phyloP scores from a whole-genome alignment of 176 grass and related monocot genomes.

The Musa itinerans region DNA sequence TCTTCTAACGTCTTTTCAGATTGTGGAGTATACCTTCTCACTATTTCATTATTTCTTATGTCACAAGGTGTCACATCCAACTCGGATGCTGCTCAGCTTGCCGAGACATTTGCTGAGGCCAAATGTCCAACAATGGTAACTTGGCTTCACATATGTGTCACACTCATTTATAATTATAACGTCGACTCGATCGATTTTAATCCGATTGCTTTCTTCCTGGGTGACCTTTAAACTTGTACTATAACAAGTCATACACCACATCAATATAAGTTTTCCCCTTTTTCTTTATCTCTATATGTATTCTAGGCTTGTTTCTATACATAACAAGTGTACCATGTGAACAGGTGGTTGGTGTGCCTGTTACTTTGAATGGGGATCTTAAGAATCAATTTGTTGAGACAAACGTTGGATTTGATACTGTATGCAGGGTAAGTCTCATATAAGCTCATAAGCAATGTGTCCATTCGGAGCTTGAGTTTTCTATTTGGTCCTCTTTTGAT shows the following conservation, averaged over 20 bases:
- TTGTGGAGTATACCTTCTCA: neutral
- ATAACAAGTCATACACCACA: no score
- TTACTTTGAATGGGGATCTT: constrained; percentile 61
- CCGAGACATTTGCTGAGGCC: constrained; percentile 79
- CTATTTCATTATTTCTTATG: constrained; percentile 1
- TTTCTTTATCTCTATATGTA: neutral
- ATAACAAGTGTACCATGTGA: neutral
- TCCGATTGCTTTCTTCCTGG: no score
- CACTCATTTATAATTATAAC: no score
- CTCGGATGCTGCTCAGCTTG: constrained; percentile 88
- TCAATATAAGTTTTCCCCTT: no score
- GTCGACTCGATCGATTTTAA: no score
- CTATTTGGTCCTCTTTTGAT: neutral
- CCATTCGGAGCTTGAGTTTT: neutral
- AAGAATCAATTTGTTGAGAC: constrained; percentile 73
- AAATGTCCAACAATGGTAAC: constrained; percentile 72
- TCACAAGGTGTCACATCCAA: constrained; percentile 63
- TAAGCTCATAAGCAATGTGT: neutral
- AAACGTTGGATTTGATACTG: constrained; percentile 63
- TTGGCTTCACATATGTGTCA: no score
- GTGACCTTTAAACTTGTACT: no score
- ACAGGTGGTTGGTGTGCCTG: constrained; percentile 58
- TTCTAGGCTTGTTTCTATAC: neutral
- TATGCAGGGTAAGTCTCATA: constrained; percentile 43
- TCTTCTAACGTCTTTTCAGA: neutral